Base-by-base conservation (phyloP, 306 rosid species). In the Medicago arabica region DNA sequence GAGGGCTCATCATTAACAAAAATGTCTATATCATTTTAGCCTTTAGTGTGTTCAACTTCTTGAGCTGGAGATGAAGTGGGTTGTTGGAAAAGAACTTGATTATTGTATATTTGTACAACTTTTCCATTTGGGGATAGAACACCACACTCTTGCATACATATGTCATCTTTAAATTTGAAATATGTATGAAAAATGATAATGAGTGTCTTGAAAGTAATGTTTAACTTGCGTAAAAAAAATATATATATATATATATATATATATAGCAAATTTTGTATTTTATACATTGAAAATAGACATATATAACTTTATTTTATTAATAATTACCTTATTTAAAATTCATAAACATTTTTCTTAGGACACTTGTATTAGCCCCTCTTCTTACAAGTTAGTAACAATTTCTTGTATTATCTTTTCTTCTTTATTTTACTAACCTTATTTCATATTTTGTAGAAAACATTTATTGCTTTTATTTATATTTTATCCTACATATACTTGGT, bases 121-220 rank as follows among this genome's bases (percentile, higher is more conserved):
- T 81, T 65, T 64, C 78, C 72, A 28, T 54, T 69, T 38, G 67
- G 43, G 70, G 59, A 39, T 67, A 75, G 60, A 60, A 80, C 71
- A 68, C 72, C 7, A 62, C 67, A 74, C 44, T 41, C 12, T 14
- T 58, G 44, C 69, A 75, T 6, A 65, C 73, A 68, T 57, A 57
- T 75, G 14, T 59, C 36, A 21, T 68, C 16, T 68, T 59, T 46
- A 5, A 16, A 60, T 80, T 15, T 8, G 46, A 58, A 25, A 12
- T 58, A 17, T 53, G 7, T 7, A 34, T 34, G 8, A 21, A 28
- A 53, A 53, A 17, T 53, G 59, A 9, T 53, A 53, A 53, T 8
- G 28, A 53, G 25, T 17, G 25, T 17, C 21, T 19, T 17, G 17
- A 49, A 7, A 16, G 2, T 4, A 5, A 14, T 49, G 8, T 49